Base-by-base conservation (phyloP, 78 protist genomes). In the Dictyostelium capitatum region DNA sequence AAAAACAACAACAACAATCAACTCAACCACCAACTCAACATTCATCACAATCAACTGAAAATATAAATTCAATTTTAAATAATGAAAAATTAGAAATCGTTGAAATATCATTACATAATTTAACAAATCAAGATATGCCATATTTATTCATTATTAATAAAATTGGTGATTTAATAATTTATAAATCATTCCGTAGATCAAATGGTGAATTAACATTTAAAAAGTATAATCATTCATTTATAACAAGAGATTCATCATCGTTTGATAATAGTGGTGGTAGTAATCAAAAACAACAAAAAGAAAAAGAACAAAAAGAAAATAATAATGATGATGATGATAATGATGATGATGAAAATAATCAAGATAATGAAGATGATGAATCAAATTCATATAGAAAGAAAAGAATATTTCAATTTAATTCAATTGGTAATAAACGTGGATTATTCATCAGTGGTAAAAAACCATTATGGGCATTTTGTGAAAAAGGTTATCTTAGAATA, bases 401-500 rank as follows among this genome's bases (percentile, higher is more conserved):
- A 67, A 32, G 54, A 78, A 87, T 87, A 0, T 7, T 87, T 11
- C 41, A 37, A 30, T 77, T 87, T 65, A n/a, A 20, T n/a, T 46
- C 48, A 57, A 77, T 62, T n/a, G 48, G 73, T 37, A 37, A 37
- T n/a, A 56, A 87, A 15, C 59, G 47, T 37, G 93, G 83, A 30
- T 28, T 87, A 32, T 92, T 92, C 20, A 62, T 92, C 7, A 32
- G 62, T 80, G 95, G 95, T 14, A 47, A 67, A 17, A 25, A 12
- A 59, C 93, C 93, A 43, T 3, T 83, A 6, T 92, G 85, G 90
- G 25, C 77, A 12, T 82, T 92, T 30, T 46, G 84, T 62, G 95
- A 80, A 57, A 83, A 84, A 80, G 70, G 75, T 12, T 78, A 72
- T 48, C 79, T 54, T 37, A 56, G 85, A 54, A 9, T 77, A 32